Conservation (phyloP, 2,329 filamentous ascomycete genomes). For the Fusarium marasasianum region DNA sequence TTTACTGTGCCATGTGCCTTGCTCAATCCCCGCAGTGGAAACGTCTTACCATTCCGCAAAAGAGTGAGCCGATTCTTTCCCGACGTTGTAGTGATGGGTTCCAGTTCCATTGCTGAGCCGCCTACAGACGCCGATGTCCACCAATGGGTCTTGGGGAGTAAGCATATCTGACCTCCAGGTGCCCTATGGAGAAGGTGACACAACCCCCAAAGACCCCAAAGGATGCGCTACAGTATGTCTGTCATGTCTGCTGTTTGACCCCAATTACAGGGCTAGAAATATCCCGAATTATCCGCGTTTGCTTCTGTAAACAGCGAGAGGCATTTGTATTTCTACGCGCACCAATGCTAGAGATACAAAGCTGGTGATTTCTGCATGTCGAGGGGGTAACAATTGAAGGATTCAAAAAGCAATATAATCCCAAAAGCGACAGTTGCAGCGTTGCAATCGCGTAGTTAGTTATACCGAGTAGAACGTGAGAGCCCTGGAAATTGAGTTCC, state of each 20-base stretch:
- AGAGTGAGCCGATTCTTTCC: constrained; percentile 14
- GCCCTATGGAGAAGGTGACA: background rate
- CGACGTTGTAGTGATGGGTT: background rate
- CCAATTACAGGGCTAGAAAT: background rate
- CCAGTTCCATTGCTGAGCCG: constrained; percentile 12
- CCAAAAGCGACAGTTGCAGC: background rate
- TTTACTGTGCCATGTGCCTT: background rate
- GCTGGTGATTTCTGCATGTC: background rate
- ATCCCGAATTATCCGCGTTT: background rate
- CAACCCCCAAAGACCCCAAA: background rate
- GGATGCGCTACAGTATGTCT: background rate
- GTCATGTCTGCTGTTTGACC: background rate
- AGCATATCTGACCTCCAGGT: background rate
- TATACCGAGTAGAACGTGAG: background rate
- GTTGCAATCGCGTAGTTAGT: background rate
- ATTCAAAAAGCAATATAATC: background rate
- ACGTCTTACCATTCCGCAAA: background rate
- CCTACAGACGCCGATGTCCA: background rate
- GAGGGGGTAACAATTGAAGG: background rate
- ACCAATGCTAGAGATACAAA: background rate
- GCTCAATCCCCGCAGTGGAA: background rate
- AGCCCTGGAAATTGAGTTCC: constrained; percentile 3
- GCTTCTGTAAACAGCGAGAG: background rate
- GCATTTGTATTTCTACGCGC: background rate
- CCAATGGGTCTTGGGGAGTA: background rate